These are phyloP conservation scores for Alternaria hordeiaustralica DNA, from an alignment of 2,329 filamentous ascomycete genomes.

Conservation along the genomic window DNA sequence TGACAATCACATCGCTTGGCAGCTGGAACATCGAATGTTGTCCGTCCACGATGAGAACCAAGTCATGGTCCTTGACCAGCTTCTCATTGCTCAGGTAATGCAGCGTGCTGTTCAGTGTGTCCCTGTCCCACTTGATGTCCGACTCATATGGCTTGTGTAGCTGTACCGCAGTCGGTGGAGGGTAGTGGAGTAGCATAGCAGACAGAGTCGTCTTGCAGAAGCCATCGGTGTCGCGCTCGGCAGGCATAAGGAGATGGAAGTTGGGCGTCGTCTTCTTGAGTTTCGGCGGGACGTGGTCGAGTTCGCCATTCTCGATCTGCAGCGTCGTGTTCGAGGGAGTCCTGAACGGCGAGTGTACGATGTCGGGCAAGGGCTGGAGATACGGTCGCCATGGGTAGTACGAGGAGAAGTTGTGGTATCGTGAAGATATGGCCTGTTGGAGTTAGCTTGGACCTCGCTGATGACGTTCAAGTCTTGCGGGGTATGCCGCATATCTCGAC, in stretches of 20 bases:
- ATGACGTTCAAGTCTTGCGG: not conserved
- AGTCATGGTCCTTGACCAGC: constrained; percentile 62
- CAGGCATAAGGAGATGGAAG: constrained; percentile 64
- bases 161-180: constrained; percentile 62
- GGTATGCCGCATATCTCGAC: not conserved
- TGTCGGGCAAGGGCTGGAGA: constrained; percentile 30
- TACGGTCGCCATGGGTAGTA: constrained; percentile 41
- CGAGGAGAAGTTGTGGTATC: constrained; percentile 33
- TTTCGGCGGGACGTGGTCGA: constrained; percentile 32
- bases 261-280: constrained; percentile 44
- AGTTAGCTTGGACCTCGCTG: constrained; percentile 1
- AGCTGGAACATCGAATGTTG: constrained; percentile 71
- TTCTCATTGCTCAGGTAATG: constrained; percentile 57
- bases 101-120: constrained; percentile 54
- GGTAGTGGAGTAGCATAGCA: constrained; percentile 65
- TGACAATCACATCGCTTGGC: constrained; percentile 66
- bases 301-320: constrained; percentile 42
- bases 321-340: constrained; percentile 43
- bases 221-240: constrained; percentile 55
- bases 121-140: constrained; percentile 49
- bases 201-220: constrained; percentile 65
- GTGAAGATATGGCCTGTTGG: constrained; percentile 31
- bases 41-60: constrained; percentile 69
- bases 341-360: constrained; percentile 35
- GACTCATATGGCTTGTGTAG: constrained; percentile 43